Evolutionary conservation across 495 filamentous ascomycete species (phyloP).

Genomic region (Penicillium dipodomyicola): DNA sequence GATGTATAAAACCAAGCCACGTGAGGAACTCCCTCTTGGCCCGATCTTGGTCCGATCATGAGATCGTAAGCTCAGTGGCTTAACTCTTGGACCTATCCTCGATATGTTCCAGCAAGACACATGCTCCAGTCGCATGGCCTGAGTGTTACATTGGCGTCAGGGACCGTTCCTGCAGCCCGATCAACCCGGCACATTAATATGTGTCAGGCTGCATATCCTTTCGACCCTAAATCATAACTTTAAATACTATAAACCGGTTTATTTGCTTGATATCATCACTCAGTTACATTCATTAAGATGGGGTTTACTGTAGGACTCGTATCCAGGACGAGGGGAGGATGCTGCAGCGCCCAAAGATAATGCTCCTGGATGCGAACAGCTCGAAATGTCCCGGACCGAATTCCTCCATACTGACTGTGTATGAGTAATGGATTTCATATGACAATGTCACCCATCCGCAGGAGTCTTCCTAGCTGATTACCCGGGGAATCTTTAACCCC

Average conservation of each 20-base stretch:
- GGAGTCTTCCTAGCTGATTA: slow-evolving; percentile 2
- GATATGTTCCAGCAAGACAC: slow-evolving; percentile 11
- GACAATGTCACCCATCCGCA: slow-evolving; percentile 19
- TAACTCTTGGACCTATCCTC: not conserved
- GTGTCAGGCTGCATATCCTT: not conserved
- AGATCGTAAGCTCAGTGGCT: not conserved
- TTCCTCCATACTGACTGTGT: not conserved
- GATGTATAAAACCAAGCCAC: not conserved
- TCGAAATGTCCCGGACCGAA: slow-evolving; percentile 4
- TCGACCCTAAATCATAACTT: not conserved
- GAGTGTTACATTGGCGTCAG: slow-evolving; percentile 21
- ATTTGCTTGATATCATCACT: not conserved
- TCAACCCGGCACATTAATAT: slow-evolving; percentile 1
- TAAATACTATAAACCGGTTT: not conserved
- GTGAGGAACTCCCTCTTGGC: not conserved
- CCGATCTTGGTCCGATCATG: not conserved
- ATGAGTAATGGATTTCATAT: not conserved
- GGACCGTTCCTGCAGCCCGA: slow-evolving; percentile 23
- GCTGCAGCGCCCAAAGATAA: not conserved
- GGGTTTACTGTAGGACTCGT: not conserved
- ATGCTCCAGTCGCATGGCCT: slow-evolving; percentile 27
- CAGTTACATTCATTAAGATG: slow-evolving; percentile 1
- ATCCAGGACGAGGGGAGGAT: not conserved
- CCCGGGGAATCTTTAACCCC: not conserved
- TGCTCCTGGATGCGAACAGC: not conserved